These are phyloP conservation scores for Scytalidium sp. DNA, from an alignment of 2,329 filamentous ascomycete genomes.

Conservation along the genomic window DNA sequence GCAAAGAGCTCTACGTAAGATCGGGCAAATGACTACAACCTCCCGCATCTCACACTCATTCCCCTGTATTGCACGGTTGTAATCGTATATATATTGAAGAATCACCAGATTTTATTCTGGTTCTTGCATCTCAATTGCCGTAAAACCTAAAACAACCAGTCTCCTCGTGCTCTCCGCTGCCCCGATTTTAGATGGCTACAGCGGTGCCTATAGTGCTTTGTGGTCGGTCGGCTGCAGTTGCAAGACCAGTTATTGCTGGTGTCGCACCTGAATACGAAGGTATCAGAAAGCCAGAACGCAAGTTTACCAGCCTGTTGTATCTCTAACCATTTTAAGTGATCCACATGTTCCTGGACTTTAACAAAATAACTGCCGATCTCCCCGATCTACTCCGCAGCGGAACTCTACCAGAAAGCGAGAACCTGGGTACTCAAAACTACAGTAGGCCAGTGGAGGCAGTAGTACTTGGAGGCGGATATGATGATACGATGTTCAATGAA, in stretches of 20 bases:
- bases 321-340: constrained; percentile 3
- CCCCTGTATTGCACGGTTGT: too few species aligned
- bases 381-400: constrained; percentile 4
- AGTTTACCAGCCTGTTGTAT: background rate
- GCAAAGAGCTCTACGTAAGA: too few species aligned
- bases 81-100: too few species aligned
- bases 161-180: too few species aligned
- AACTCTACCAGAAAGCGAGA: constrained; percentile 2
- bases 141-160: too few species aligned
- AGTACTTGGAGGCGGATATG: constrained; percentile 9
- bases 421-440: constrained; percentile 9
- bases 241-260: constrained; percentile 6
- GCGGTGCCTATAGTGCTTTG: background rate
- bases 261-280: constrained; percentile 12
- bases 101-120: too few species aligned
- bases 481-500: constrained; percentile 10
- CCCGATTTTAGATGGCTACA: too few species aligned
- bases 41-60: too few species aligned
- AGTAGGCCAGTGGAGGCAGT: constrained; percentile 4
- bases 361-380: constrained; percentile 4
- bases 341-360: constrained; percentile 9
- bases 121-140: too few species aligned
- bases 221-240: constrained; percentile 2
- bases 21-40: too few species aligned
- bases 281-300: background rate